These are phyloP conservation scores for Olyra latifolia DNA, from an alignment of 176 grass and related monocot species.

Conservation along the genomic window DNA sequence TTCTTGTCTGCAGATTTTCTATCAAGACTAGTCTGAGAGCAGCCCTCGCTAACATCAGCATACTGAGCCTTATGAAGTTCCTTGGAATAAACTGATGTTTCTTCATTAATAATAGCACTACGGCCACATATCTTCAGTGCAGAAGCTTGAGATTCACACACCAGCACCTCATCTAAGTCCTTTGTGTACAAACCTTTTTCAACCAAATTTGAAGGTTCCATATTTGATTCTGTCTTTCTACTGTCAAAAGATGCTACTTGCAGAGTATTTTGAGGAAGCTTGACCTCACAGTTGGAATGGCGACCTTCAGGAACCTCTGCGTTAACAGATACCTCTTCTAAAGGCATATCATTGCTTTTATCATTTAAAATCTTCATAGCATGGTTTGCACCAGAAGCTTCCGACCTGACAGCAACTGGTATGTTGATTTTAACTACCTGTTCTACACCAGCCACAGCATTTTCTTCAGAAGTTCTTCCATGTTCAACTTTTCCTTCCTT, in stretches of 20 bases:
- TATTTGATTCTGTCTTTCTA: slow-evolving; percentile 32
- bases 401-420: slow-evolving; percentile 19
- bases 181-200: slow-evolving; percentile 29
- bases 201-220: slow-evolving; percentile 28
- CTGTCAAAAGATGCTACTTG: slow-evolving; percentile 6
- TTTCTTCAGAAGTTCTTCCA: slow-evolving; percentile 37
- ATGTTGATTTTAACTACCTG: slow-evolving; percentile 10
- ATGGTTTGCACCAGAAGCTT: slow-evolving; percentile 36
- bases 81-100: slow-evolving; percentile 31
- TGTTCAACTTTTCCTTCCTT: slow-evolving; percentile 40
- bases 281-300: neutral
- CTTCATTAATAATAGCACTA: slow-evolving; percentile 16
- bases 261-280: neutral
- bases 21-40: slow-evolving; percentile 14
- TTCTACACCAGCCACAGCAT: slow-evolving; percentile 37
- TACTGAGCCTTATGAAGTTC: slow-evolving; percentile 23
- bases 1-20: slow-evolving; percentile 19
- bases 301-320: slow-evolving; percentile 11
- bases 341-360: slow-evolving; percentile 14
- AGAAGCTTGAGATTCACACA: slow-evolving; percentile 37
- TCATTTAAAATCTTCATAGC: slow-evolving; percentile 26
- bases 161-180: neutral
- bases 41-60: slow-evolving; percentile 24
- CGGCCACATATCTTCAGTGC: neutral
- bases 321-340: slow-evolving; percentile 7